Percentiles rank a stretch among this genome's conserved stretches.
Conservation (phyloP, 192 early-diverging fungal species). For the Pecoramyces ruminantium region DNA sequence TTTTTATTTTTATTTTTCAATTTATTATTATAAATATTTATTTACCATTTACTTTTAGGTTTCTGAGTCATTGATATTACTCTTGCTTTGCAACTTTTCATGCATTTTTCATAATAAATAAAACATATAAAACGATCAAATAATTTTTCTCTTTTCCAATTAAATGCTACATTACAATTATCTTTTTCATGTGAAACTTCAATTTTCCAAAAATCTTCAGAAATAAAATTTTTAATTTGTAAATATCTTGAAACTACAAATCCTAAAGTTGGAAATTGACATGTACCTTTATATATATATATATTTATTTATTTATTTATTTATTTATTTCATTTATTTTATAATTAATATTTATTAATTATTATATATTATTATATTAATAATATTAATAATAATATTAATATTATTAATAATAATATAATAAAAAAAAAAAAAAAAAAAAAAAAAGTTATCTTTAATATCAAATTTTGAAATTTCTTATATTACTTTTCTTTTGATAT, state of each 20-base stretch:
- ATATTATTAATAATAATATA: too few species aligned
- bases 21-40: neutral
- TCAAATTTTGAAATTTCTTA: too few species aligned
- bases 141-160: slow-evolving; percentile 52
- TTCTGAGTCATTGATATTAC: slow-evolving; percentile 40
- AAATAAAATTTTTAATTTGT: slow-evolving; percentile 55
- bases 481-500: too few species aligned
- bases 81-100: slow-evolving; percentile 29
- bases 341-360: too few species aligned
- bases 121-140: slow-evolving; percentile 59
- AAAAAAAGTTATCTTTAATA: too few species aligned
- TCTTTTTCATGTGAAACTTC: slow-evolving; percentile 36
- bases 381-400: too few species aligned
- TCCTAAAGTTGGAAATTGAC: slow-evolving; percentile 92
- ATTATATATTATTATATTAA: too few species aligned
- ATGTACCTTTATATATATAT: slow-evolving; percentile 69
- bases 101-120: slow-evolving; percentile 59
- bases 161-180: slow-evolving; percentile 34
- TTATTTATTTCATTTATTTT: too few species aligned
- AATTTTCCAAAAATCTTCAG: slow-evolving; percentile 86
- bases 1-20: neutral
- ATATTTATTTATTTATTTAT: too few species aligned
- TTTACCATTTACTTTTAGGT: slow-evolving; percentile 64
- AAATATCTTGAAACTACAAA: slow-evolving; percentile 82
- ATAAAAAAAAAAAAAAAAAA: too few species aligned